A percentile compares a stretch with the other conserved stretches of the same genome.
These are phyloP conservation scores for Aspergillus fructus DNA, from an alignment of 2,329 filamentous ascomycete species.

Conservation along the genomic window DNA sequence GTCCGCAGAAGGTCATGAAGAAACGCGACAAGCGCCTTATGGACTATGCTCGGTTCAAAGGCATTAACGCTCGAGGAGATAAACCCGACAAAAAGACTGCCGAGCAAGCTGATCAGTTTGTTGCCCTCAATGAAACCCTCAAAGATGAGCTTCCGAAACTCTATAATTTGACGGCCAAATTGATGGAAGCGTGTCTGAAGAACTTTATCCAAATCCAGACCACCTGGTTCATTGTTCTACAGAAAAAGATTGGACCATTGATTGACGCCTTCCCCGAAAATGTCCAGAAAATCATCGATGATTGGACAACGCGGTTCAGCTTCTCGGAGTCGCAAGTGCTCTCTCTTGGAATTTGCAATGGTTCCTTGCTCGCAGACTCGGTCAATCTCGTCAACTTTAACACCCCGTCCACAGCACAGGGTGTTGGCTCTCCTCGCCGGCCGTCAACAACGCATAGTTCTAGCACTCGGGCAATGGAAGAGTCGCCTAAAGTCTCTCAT, in stretches of 20 bases:
- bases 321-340: slow-evolving; percentile 71
- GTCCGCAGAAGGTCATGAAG: slow-evolving; percentile 84
- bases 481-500: slow-evolving; percentile 62
- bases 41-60: slow-evolving; percentile 80
- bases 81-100: slow-evolving; percentile 82
- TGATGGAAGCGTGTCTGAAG: slow-evolving; percentile 78
- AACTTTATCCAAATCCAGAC: slow-evolving; percentile 84
- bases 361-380: slow-evolving; percentile 60
- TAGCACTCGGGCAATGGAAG: slow-evolving; percentile 61
- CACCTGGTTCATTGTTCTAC: slow-evolving; percentile 79
- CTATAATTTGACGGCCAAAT: slow-evolving; percentile 74
- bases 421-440: slow-evolving; percentile 46
- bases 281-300: slow-evolving; percentile 69
- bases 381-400: slow-evolving; percentile 61
- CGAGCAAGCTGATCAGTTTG: slow-evolving; percentile 84
- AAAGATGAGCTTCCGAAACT: slow-evolving; percentile 89
- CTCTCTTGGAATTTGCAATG: slow-evolving; percentile 75
- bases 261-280: slow-evolving; percentile 68
- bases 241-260: slow-evolving; percentile 75
- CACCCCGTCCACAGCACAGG: slow-evolving; percentile 47
- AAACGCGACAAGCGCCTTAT: slow-evolving; percentile 91
- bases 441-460: slow-evolving; percentile 51
- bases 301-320: slow-evolving; percentile 77
- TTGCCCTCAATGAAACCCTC: slow-evolving; percentile 85
- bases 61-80: slow-evolving; percentile 75